These are phyloP conservation scores for Cyathus striatus DNA, from an alignment of 768 basidiomycete genomes.

Conservation along the genomic window DNA sequence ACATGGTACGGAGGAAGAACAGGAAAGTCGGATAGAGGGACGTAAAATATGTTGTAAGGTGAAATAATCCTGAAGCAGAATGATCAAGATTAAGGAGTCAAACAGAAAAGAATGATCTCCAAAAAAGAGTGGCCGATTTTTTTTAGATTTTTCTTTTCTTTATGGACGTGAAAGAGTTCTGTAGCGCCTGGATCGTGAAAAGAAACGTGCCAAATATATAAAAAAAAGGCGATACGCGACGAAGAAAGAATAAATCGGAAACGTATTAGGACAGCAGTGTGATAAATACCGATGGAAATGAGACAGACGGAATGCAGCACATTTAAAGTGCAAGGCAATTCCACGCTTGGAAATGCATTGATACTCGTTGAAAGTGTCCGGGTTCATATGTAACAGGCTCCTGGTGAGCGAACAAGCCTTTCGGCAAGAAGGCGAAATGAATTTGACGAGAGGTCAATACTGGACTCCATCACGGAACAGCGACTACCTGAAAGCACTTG, in stretches of 20 bases:
- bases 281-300: conserved; percentile 25
- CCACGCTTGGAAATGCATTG: too few relatives aligned
- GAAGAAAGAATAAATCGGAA: conserved; percentile 14
- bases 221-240: conserved; percentile 22
- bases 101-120: conserved; percentile 28
- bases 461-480: not conserved
- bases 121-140: conserved; percentile 31
- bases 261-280: conserved; percentile 23
- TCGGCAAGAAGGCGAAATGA: too few relatives aligned
- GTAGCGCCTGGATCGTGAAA: conserved; percentile 14
- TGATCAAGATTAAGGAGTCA: conserved; percentile 11
- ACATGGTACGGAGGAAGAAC: conserved; percentile 11
- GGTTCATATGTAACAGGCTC: too few relatives aligned
- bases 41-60: conserved; percentile 6
- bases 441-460: too few relatives aligned
- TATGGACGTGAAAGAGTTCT: conserved; percentile 18
- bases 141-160: conserved; percentile 48
- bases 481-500: conserved; percentile 1
- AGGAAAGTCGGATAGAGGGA: conserved; percentile 6
- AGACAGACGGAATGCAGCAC: not conserved
- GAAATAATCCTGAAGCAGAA: not conserved
- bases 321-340: not conserved
- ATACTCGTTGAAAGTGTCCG: too few relatives aligned
- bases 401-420: too few relatives aligned
- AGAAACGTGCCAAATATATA: conserved; percentile 23